Evolutionary conservation across 257 asterid genomes (phyloP), one percentile per base, ranked within the genome.

Genomic region (Rehmannia glutinosa): DNA sequence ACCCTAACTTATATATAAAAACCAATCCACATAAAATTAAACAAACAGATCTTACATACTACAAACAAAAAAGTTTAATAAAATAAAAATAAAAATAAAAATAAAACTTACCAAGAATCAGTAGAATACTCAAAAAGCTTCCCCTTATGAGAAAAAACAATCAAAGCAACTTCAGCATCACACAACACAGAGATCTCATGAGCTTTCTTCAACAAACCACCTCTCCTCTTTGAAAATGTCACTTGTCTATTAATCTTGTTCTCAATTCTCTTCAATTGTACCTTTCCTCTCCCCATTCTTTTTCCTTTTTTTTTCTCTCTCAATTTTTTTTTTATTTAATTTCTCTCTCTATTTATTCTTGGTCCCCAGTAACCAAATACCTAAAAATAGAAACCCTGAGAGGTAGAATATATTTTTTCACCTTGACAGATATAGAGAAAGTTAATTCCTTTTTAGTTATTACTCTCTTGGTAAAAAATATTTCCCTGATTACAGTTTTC

Each of bases 271-370:
- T 74, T 87, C 87, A 89, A 52, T 52, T 89, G 80, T 5, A 87
- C 97, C 68, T 87, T 89, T 16, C 97, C 95, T 78, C 97, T 85
- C 49, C 97, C 97, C 97, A 89, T 88, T 1, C n/a, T 27, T 12
- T 28, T n/a, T 47, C 19, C 10, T 1, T 30, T 2, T 19, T 50
- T 39, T 50, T 5, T 39, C 60, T 49, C 41, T 66, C 49, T 11
- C 41, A 17, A 54, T 53, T 32, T 17, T 51, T 35, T 7, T 12
- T 51, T 25, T 24, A 3, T 51, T 24, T 11, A 4, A 15, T 46
- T 19, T 46, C 43, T 66, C 53, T 66, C 54, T 55, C 15, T 24
- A 12, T 52, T 5, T 2, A 21, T 38, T 30, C 62, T 39, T 36
- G 51, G 60, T 64, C 59, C 59, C 57, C 58, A 20, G 16, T 49